Conservation (phyloP, 2,329 filamentous ascomycete species). For the Periglandula ipomoeae region DNA sequence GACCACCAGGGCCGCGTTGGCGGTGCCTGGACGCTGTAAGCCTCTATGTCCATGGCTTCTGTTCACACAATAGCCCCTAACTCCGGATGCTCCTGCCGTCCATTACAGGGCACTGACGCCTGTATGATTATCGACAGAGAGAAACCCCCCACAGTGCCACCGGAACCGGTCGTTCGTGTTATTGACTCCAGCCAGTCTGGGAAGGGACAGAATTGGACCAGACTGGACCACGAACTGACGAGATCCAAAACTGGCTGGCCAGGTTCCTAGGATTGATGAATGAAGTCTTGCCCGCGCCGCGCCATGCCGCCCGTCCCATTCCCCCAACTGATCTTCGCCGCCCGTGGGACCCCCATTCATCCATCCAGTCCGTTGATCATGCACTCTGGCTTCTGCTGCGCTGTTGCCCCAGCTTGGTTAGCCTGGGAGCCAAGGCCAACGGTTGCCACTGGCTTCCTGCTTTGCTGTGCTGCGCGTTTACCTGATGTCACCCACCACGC, state of each 20-base stretch:
- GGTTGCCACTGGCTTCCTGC: constrained; percentile 10
- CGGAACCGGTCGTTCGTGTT: neutral
- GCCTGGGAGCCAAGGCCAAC: constrained; percentile 7
- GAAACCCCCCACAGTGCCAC: no score
- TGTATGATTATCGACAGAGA: neutral
- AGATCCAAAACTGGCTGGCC: no score
- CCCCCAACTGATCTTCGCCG: neutral
- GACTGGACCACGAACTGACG: no score
- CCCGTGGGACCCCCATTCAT: no score
- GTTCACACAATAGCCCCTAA: no score
- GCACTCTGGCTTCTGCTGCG: neutral
- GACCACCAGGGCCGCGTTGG: no score
- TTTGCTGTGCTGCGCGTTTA: neutral
- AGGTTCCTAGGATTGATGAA: no score
- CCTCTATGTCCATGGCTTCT: no score
- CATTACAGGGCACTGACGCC: neutral
- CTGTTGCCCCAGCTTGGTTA: constrained; percentile 7
- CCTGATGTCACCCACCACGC: neutral
- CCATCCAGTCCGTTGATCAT: neutral
- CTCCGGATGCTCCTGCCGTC: no score
- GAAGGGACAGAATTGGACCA: no score
- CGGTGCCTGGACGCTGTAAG: neutral
- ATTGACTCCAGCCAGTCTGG: neutral
- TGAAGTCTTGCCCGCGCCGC: neutral
- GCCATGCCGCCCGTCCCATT: neutral